phyloP scores from a whole-genome alignment of 1,284 basidiomycete genomes.

The Quambalaria eucalypti region DNA sequence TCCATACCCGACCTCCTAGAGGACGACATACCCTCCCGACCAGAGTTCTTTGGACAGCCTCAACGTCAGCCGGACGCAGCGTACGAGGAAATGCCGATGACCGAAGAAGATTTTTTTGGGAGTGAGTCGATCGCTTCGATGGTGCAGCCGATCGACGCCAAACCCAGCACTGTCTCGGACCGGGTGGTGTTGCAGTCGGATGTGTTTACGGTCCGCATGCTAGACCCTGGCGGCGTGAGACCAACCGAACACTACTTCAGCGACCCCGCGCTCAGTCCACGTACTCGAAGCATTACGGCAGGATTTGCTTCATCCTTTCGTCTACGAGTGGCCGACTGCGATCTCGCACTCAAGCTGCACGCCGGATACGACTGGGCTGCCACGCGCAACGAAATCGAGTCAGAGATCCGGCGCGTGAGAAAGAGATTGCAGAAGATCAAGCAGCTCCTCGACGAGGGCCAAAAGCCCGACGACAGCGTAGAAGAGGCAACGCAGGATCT shows the following conservation, averaged over 20 bases:
- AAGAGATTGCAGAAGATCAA: conserved; percentile 78
- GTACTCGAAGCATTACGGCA: conserved; percentile 7
- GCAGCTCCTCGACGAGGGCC: conserved; percentile 85
- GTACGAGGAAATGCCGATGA: conserved; percentile 53
- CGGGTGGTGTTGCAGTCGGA: conserved; percentile 60
- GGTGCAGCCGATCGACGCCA: conserved; percentile 11
- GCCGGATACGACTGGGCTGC: conserved; percentile 75
- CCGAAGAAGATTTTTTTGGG: conserved; percentile 51
- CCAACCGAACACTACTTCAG: conserved; percentile 24
- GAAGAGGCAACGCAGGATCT: conserved; percentile 70
- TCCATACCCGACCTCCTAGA: conserved; percentile 75
- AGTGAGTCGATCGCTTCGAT: conserved; percentile 31
- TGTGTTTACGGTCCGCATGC: conserved; percentile 74
- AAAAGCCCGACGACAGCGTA: conserved; percentile 69
- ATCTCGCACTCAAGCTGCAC: conserved; percentile 22
- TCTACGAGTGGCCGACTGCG: conserved; percentile 18
- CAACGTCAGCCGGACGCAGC: background rate
- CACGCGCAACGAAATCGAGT: conserved; percentile 77
- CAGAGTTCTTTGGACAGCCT: background rate
- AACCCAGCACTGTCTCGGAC: background rate
- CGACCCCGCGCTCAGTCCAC: conserved; percentile 15
- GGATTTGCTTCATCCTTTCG: conserved; percentile 16
- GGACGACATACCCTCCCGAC: conserved; percentile 66
- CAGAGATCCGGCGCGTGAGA: conserved; percentile 77
- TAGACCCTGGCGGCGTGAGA: conserved; percentile 56